Evolutionary conservation across 2,329 filamentous ascomycete genomes (phyloP).

Genomic region (Tolypocladium nubicola): DNA sequence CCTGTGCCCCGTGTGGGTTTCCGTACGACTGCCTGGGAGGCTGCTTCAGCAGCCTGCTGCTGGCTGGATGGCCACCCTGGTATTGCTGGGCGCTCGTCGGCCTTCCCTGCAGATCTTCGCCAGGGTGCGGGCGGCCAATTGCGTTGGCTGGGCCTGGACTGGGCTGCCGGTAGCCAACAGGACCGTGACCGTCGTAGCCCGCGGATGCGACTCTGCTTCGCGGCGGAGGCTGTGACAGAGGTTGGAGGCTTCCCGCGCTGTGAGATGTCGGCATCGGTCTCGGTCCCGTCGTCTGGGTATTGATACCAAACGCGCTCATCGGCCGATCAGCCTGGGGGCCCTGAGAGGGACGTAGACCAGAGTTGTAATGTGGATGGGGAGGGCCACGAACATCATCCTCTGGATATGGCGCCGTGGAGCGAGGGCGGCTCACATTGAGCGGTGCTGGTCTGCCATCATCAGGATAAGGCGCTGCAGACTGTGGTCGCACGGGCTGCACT

Average conservation of each 20-base stretch:
- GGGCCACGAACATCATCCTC: constrained; percentile 34
- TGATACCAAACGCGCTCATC: constrained; percentile 43
- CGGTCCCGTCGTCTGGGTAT: constrained; percentile 26
- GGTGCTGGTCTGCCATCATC: constrained; percentile 52
- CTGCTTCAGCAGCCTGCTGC: constrained; percentile 18
- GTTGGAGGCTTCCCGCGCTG: constrained; percentile 35
- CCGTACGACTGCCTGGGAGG: constrained; percentile 8
- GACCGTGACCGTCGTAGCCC: constrained; percentile 33
- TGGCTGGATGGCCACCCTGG: constrained; percentile 18
- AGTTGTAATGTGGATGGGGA: constrained; percentile 29
- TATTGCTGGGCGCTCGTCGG: constrained; percentile 16
- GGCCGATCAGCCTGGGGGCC: constrained; percentile 38
- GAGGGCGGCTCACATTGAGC: constrained; percentile 31
- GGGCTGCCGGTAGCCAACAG: constrained; percentile 27
- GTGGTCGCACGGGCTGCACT: constrained; percentile 28
- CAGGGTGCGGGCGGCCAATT: constrained; percentile 8
- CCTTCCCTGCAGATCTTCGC: constrained; percentile 10
- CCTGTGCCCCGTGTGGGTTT: background rate
- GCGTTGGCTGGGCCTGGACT: constrained; percentile 22
- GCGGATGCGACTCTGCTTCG: constrained; percentile 32
- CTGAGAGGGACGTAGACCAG: constrained; percentile 37
- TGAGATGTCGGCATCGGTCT: constrained; percentile 30
- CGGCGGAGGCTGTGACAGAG: constrained; percentile 18
- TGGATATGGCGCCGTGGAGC: constrained; percentile 40
- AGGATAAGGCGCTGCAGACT: constrained; percentile 58